These are phyloP conservation scores for Entophlyctis helioformis DNA, from an alignment of 192 early-diverging fungal genomes.

Conservation along the genomic window DNA sequence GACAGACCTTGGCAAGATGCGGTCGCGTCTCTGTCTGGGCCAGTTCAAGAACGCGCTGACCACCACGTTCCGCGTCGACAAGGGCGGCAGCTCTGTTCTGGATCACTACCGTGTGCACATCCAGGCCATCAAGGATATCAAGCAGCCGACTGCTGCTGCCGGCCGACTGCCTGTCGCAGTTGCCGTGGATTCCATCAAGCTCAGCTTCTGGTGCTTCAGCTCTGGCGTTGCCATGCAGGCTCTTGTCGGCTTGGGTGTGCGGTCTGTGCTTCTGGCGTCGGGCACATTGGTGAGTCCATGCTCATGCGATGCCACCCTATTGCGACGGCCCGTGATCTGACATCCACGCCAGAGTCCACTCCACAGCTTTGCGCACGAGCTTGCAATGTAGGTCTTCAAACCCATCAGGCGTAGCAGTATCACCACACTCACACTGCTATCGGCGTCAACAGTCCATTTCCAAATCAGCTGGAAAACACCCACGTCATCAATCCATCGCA, in stretches of 20 bases:
- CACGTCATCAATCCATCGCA: conserved; percentile 58
- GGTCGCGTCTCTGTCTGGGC: no score
- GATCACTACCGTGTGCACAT: no score
- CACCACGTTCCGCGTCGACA: no score
- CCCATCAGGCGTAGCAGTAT: not conserved
- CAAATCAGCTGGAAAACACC: conserved; percentile 32
- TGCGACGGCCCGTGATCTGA: not conserved
- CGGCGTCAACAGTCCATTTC: conserved; percentile 14
- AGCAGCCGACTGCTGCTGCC: no score
- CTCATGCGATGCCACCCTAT: not conserved
- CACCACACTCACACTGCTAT: not conserved
- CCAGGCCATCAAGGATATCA: no score
- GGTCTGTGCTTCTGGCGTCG: conserved; percentile 45
- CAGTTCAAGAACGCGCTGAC: no score
- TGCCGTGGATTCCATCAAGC: no score
- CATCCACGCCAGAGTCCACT: conserved; percentile 23
- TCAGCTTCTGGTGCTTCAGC: conserved; percentile 54
- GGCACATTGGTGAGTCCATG: conserved; percentile 38
- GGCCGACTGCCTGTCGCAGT: no score
- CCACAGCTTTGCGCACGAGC: conserved; percentile 40
- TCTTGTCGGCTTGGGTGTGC: conserved; percentile 15
- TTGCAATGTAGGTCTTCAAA: conserved; percentile 25
- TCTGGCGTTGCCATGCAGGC: conserved; percentile 46
- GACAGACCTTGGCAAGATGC: no score
- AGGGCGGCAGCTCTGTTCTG: no score